A percentile compares a stretch with the other conserved stretches of the same genome.
Evolutionary conservation across 495 filamentous ascomycete genomes (phyloP).

Genomic region (Neohortaea acidophila): DNA sequence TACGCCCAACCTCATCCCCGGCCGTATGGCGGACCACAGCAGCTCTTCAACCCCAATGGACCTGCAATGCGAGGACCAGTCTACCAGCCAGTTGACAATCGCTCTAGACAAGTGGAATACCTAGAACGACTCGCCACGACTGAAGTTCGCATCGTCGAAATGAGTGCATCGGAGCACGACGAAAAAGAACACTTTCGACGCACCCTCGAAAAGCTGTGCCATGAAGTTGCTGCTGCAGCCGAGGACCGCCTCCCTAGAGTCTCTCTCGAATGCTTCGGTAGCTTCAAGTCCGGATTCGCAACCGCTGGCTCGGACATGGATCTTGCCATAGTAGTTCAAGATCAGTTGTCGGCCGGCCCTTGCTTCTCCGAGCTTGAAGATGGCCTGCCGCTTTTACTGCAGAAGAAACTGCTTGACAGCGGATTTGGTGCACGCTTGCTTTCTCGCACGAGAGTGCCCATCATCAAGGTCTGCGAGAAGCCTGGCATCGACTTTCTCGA

Average conservation of each 20-base stretch:
- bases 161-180: conserved; percentile 33
- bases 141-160: conserved; percentile 23
- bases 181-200: conserved; percentile 49
- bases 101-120: conserved; percentile 13
- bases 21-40: background rate
- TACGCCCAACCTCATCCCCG: background rate
- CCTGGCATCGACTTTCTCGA: conserved; percentile 38
- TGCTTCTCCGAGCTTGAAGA: conserved; percentile 18
- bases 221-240: conserved; percentile 38
- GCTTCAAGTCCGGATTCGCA: conserved; percentile 57
- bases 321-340: conserved; percentile 45
- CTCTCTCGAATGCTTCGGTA: conserved; percentile 53
- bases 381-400: conserved; percentile 43
- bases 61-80: too few relatives aligned
- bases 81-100: background rate
- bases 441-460: conserved; percentile 60
- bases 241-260: conserved; percentile 29
- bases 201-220: conserved; percentile 41
- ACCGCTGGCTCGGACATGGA: conserved; percentile 64
- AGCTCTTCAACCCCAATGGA: conserved; percentile 13
- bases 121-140: conserved; percentile 20
- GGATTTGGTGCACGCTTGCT: conserved; percentile 56
- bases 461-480: conserved; percentile 64
- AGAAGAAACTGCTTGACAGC: conserved; percentile 50
- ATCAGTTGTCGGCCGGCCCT: conserved; percentile 13